phyloP scores from a whole-genome alignment of 345 rosid genomes.

The Mangifera indica region DNA sequence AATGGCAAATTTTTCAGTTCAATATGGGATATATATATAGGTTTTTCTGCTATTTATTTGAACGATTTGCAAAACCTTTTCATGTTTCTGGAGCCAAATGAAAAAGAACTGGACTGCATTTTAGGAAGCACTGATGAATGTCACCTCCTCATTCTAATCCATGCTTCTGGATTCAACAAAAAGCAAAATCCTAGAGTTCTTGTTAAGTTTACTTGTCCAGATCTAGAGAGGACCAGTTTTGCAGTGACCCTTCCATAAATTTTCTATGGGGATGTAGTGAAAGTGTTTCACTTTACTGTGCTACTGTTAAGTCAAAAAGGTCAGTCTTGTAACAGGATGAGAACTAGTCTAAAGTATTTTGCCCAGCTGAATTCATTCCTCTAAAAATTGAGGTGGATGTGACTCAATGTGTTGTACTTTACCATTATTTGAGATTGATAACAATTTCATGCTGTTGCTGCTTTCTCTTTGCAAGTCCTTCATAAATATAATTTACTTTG shows the following conservation, averaged over 20 bases:
- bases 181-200: neutral
- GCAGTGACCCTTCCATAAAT: neutral
- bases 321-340: constrained; percentile 50
- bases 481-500: neutral
- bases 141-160: neutral
- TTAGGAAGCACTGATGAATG: neutral
- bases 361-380: constrained; percentile 79
- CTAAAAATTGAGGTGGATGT: constrained; percentile 78
- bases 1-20: neutral
- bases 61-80: neutral
- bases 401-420: neutral
- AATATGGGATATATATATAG: neutral
- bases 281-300: neutral
- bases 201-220: neutral
- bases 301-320: constrained; percentile 39
- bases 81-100: neutral
- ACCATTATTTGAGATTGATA: neutral
- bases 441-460: neutral
- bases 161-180: neutral
- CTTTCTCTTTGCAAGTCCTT: neutral
- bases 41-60: neutral
- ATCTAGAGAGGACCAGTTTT: neutral
- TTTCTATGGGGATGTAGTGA: neutral
- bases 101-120: neutral
- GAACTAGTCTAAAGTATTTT: constrained; percentile 50